Evolutionary conservation across 2,329 filamentous ascomycete genomes (phyloP).

Genomic region (Fusarium solani-melongenae): DNA sequence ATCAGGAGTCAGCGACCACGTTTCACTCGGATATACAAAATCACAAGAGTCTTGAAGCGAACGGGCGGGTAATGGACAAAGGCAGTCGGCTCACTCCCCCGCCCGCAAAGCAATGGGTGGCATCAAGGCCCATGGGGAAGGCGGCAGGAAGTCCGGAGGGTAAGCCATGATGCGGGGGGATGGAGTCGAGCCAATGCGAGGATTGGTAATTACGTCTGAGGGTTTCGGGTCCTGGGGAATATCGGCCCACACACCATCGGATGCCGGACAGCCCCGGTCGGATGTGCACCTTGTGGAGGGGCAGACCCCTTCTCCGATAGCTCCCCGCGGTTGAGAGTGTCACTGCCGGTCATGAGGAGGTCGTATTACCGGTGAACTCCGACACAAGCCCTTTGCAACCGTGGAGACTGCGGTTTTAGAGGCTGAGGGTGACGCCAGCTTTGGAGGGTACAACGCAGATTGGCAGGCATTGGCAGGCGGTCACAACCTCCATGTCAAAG

Average conservation of each 20-base stretch:
- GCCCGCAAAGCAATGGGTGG: not conserved
- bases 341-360: not conserved
- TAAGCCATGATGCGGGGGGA: constrained; percentile 22
- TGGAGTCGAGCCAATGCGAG: constrained; percentile 9
- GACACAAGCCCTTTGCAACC: not conserved
- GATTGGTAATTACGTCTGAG: constrained; percentile 22
- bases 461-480: not conserved
- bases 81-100: constrained; percentile 15
- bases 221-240: constrained; percentile 13
- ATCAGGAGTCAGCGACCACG: constrained; percentile 16
- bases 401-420: not conserved
- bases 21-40: constrained; percentile 21
- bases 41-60: not conserved
- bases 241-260: constrained; percentile 14
- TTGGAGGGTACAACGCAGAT: not conserved
- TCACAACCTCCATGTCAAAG: not conserved
- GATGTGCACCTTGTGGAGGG: constrained; percentile 2
- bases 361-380: not conserved
- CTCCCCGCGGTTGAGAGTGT: not conserved
- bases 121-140: constrained; percentile 6
- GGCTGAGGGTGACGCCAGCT: not conserved
- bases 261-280: constrained; percentile 22
- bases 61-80: constrained; percentile 27
- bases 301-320: constrained; percentile 18
- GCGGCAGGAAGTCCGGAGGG: not conserved